Percentiles rank a stretch among this genome's conserved stretches.
These are phyloP conservation scores for Gorgonomyces haynaldii DNA, from an alignment of 192 early-diverging fungal genomes.

Conservation along the genomic window DNA sequence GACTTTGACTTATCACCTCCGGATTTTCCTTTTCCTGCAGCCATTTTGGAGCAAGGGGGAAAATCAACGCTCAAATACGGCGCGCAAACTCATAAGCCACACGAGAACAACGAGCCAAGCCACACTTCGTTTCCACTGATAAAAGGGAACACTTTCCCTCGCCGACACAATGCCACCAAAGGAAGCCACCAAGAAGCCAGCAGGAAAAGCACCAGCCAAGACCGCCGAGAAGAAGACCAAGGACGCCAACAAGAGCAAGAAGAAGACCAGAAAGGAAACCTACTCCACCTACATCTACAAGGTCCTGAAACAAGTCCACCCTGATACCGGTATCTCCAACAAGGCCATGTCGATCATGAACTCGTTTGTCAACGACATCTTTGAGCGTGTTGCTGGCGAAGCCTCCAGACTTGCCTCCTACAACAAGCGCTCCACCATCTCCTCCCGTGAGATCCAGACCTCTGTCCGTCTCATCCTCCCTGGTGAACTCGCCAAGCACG, in stretches of 20 bases:
- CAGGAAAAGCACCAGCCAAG: conserved; percentile 60
- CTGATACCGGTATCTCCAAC: conserved; percentile 93
- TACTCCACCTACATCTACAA: conserved; percentile 96
- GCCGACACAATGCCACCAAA: conserved; percentile 33
- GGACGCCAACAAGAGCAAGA: conserved; percentile 45
- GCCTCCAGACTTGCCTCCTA: conserved; percentile 67
- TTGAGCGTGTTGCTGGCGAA: conserved; percentile 77
- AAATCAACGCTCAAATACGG: no score
- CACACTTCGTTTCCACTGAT: no score
- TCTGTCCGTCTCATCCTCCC: conserved; percentile 66
- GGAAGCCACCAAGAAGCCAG: conserved; percentile 31
- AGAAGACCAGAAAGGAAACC: conserved; percentile 70
- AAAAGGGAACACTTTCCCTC: no score
- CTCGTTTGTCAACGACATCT: conserved; percentile 96
- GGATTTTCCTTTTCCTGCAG: conserved; percentile 36
- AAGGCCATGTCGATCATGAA: conserved; percentile 96
- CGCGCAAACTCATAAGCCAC: no score
- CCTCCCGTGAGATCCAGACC: conserved; percentile 91
- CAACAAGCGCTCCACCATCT: conserved; percentile 95
- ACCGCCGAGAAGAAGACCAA: conserved; percentile 54
- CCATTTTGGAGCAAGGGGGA: no score
- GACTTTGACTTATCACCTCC: conserved; percentile 17
- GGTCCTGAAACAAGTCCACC: conserved; percentile 94
- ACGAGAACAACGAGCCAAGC: no score
- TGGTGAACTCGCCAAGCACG: conserved; percentile 93